Evolutionary conservation across 2,329 filamentous ascomycete species (phyloP).

Genomic region (Neofusicoccum umdonicola): DNA sequence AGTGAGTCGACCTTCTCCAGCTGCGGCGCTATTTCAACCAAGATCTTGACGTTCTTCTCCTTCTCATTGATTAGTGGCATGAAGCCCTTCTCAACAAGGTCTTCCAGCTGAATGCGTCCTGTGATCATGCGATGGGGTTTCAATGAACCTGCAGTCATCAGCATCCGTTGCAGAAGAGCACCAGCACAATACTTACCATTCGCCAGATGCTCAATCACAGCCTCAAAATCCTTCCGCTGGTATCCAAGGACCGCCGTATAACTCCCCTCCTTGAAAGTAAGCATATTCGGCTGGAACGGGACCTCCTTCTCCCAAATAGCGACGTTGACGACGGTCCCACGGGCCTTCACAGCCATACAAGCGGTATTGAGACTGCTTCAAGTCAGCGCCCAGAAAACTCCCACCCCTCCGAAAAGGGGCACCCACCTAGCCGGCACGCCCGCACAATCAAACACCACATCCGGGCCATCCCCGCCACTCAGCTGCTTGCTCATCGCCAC

Average conservation of each 20-base stretch:
- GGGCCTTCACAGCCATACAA: constrained; percentile 49
- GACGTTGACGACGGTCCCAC: constrained; percentile 62
- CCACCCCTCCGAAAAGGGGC: constrained; percentile 15
- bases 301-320: constrained; percentile 61
- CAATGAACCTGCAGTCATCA: constrained; percentile 41
- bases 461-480: constrained; percentile 51
- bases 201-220: constrained; percentile 54
- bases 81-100: constrained; percentile 58
- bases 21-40: constrained; percentile 47
- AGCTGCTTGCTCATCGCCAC: constrained; percentile 47
- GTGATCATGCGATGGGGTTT: constrained; percentile 61
- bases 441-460: constrained; percentile 62
- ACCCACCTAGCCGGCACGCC: constrained; percentile 51
- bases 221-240: constrained; percentile 54
- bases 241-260: constrained; percentile 53
- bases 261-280: constrained; percentile 54
- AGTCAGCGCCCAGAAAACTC: not conserved
- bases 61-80: constrained; percentile 58
- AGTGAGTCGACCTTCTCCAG: constrained; percentile 8
- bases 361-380: constrained; percentile 33
- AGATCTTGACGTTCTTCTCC: constrained; percentile 62
- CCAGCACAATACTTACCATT: constrained; percentile 25
- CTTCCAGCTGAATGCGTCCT: constrained; percentile 54
- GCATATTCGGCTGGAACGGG: constrained; percentile 53
- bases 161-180: not conserved